phyloP scores from a whole-genome alignment of 208 protist species.

The Borovskyia barvae region DNA sequence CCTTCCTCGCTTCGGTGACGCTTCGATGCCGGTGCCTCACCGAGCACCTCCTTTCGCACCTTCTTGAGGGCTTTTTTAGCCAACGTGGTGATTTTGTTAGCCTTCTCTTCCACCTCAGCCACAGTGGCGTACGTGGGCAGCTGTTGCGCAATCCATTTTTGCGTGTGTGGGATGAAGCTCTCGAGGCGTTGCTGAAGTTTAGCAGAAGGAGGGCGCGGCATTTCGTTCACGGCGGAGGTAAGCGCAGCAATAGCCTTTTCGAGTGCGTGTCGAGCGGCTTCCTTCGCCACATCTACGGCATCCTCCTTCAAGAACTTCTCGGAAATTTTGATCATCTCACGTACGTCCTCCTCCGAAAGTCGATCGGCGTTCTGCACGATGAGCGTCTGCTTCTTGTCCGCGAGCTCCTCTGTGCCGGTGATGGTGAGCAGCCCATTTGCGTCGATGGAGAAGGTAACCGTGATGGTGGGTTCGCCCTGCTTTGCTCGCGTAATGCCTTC shows the following conservation, averaged over 20 bases:
- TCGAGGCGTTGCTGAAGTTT: constrained; percentile 60
- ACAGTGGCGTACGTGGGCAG: constrained; percentile 47
- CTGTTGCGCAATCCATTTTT: constrained; percentile 53
- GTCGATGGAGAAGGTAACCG: constrained; percentile 97
- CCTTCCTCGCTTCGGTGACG: constrained; percentile 14
- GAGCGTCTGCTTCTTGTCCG: constrained; percentile 90
- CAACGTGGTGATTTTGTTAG: constrained; percentile 47
- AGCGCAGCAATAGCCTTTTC: constrained; percentile 35
- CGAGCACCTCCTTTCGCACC: constrained; percentile 9
- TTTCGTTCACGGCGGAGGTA: constrained; percentile 26
- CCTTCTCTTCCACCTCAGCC: constrained; percentile 45
- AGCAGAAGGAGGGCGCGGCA: constrained; percentile 32
- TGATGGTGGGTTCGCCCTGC: constrained; percentile 97
- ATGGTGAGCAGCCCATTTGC: constrained; percentile 98
- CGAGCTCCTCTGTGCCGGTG: constrained; percentile 94
- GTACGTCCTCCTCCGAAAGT: constrained; percentile 61
- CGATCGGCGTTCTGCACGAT: constrained; percentile 88
- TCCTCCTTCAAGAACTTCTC: constrained; percentile 44
- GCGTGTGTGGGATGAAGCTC: constrained; percentile 45
- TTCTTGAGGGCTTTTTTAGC: constrained; percentile 21
- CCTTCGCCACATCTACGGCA: constrained; percentile 24
- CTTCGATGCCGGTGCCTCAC: constrained; percentile 11
- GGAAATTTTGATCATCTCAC: constrained; percentile 56
- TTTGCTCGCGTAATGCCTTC: constrained; percentile 95
- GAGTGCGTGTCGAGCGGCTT: constrained; percentile 27